phyloP scores from a whole-genome alignment of 2,329 filamentous ascomycete species.

The Fusarium tricinctum region DNA sequence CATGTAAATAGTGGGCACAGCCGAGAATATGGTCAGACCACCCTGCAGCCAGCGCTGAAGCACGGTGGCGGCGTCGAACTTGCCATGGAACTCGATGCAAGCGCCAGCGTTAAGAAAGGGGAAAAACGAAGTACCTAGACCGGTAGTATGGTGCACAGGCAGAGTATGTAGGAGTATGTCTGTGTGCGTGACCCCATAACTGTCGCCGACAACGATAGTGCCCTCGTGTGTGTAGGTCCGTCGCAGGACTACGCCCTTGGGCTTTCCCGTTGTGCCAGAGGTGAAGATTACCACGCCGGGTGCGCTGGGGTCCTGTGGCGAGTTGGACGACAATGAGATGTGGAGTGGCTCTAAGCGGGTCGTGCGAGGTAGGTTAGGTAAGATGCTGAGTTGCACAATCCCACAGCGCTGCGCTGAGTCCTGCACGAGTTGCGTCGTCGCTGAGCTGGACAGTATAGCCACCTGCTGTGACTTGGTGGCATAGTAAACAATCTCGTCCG shows the following conservation, averaged over 20 bases:
- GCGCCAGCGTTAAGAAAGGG: slow-evolving; percentile 1
- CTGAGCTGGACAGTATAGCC: not conserved
- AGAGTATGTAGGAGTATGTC: not conserved
- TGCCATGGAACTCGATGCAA: slow-evolving; percentile 5
- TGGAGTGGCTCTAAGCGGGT: not conserved
- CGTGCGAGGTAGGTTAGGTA: not conserved
- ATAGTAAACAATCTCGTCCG: slow-evolving; percentile 1
- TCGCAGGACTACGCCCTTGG: not conserved
- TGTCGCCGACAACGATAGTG: not conserved
- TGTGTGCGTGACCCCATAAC: not conserved
- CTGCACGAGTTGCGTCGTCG: not conserved
- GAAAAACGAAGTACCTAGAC: not conserved
- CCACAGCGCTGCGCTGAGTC: not conserved
- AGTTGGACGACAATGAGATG: not conserved
- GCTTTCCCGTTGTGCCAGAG: not conserved
- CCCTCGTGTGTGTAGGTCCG: slow-evolving; percentile 7
- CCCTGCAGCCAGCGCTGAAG: not conserved
- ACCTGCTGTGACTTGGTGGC: not conserved
- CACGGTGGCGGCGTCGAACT: not conserved
- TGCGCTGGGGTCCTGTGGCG: not conserved
- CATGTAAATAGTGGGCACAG: slow-evolving; percentile 3
- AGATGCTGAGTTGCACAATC: not conserved
- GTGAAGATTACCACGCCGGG: slow-evolving; percentile 1
- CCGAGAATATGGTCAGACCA: slow-evolving; percentile 2
- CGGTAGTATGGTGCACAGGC: not conserved